Evolutionary conservation across 208 protist species (phyloP), one percentile per base, ranked within the genome.

Genomic region (Trypanosomatidae sp.): DNA sequence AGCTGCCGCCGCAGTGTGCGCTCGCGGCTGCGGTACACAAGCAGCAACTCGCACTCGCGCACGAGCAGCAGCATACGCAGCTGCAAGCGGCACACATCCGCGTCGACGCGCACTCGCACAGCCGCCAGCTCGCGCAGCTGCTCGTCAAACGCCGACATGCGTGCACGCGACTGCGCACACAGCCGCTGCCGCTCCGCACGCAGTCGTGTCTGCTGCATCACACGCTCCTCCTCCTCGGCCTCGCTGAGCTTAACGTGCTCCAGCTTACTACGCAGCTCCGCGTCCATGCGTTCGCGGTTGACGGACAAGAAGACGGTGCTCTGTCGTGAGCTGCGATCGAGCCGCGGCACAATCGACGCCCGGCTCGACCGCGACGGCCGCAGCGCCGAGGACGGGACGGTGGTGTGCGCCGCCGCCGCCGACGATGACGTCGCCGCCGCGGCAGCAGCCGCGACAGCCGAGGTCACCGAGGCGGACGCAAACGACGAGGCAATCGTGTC

Each of bases 21-120:
- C 39, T 97, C 94, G 13, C 78, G 68, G 11, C 87, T 72, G n/a
- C 95, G 87, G 64, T 94, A 97, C 10, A 96, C 79, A 15, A 94
- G 85, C 10, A 97, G 59, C 27, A 98, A 74, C 43, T 94, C 47
- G 22, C 97, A 89, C 71, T 98, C 96, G 50, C 92, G 59, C 49
- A 94, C 96, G 3, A 98, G 69, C 6, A 97, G 48, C 20, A 98
- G 70, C 10, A 96, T 63, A 16, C 78, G 90, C 6, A 91, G 48
- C 33, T 97, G 88, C 2, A 88, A 82, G 21, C 92, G 71, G 58
- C 96, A 97, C 2, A 98, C 51, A 57, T 98, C 94, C 2, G 71
- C 78, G 44, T 96, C 94, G 16, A 98, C 66, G 21, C 61, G 53
- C 13, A 86, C 77, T 22, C 92, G 87, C 33, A 94, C 82, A 2